A percentile compares a stretch with the other conserved stretches of the same genome.
Conservation (phyloP, 1,139 yeast species). For the Starmera stellimalicola region DNA sequence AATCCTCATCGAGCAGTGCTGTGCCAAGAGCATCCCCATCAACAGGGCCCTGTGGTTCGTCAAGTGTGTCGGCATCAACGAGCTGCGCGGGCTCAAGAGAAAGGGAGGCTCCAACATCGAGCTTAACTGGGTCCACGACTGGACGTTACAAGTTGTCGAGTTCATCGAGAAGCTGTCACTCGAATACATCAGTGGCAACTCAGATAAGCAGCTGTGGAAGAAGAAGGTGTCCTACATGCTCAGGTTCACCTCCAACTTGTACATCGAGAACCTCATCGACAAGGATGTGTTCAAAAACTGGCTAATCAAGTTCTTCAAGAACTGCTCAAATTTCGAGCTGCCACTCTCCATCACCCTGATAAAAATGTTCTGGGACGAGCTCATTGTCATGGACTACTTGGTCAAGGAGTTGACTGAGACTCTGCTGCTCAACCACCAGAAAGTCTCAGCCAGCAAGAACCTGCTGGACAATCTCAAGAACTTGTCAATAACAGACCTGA, state of each 20-base stretch:
- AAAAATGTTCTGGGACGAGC: constrained; percentile 64
- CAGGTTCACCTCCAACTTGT: constrained; percentile 52
- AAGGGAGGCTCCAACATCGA: constrained; percentile 30
- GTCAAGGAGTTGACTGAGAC: constrained; percentile 54
- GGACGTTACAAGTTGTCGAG: constrained; percentile 75
- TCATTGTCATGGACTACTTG: constrained; percentile 42
- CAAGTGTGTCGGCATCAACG: constrained; percentile 78
- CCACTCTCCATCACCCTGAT: constrained; percentile 51
- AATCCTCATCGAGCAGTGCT: constrained; percentile 61
- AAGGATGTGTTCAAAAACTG: constrained; percentile 52
- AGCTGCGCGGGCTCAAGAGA: constrained; percentile 56
- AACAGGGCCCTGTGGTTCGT: constrained; percentile 84
- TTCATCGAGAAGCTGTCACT: constrained; percentile 44
- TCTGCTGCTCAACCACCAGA: constrained; percentile 31
- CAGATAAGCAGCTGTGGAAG: constrained; percentile 32
- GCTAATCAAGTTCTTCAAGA: constrained; percentile 47
- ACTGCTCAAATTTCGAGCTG: constrained; percentile 33
- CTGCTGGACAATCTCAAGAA: constrained; percentile 25
- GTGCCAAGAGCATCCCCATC: constrained; percentile 57
- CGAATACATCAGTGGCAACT: constrained; percentile 22
- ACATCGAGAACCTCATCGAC: constrained; percentile 60
- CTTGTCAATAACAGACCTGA: constrained; percentile 27
- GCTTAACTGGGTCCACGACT: constrained; percentile 66
- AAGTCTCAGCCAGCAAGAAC: constrained; percentile 20
- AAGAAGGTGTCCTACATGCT: constrained; percentile 48